A percentile compares a stretch with the other conserved stretches of the same genome.
phyloP scores from a whole-genome alignment of 164 flowering plant species.

The Magnolia kwangsiensis region DNA sequence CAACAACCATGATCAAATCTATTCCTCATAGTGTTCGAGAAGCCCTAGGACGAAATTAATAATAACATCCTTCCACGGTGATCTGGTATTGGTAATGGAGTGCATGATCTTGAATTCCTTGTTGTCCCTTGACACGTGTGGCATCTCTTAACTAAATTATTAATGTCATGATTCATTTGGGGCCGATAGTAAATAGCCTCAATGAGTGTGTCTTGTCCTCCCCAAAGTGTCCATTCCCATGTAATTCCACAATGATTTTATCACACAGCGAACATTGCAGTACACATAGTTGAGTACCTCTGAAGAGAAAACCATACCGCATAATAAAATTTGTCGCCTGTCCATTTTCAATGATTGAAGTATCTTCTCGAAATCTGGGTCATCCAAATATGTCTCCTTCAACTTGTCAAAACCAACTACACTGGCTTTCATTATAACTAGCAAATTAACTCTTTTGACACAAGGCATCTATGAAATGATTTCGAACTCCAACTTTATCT shows the following conservation, averaged over 20 bases:
- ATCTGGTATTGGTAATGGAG: neutral
- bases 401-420: neutral
- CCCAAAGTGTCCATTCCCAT: neutral
- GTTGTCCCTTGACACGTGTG: neutral
- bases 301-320: neutral
- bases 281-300: neutral
- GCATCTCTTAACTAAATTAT: neutral
- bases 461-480: neutral
- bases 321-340: neutral
- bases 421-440: neutral
- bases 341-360: neutral
- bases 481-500: neutral
- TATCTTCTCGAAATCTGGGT: neutral
- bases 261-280: neutral
- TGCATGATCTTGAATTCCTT: neutral
- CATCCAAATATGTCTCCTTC: neutral
- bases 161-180: neutral
- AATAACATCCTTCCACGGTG: neutral
- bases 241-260: neutral
- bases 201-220: neutral
- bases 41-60: neutral
- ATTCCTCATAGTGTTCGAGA: neutral
- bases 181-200: neutral
- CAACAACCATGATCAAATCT: neutral
- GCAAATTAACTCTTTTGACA: neutral